Evolutionary conservation across 352 stramenopile species (phyloP).

Genomic region (Phytopythium mirpurense): DNA sequence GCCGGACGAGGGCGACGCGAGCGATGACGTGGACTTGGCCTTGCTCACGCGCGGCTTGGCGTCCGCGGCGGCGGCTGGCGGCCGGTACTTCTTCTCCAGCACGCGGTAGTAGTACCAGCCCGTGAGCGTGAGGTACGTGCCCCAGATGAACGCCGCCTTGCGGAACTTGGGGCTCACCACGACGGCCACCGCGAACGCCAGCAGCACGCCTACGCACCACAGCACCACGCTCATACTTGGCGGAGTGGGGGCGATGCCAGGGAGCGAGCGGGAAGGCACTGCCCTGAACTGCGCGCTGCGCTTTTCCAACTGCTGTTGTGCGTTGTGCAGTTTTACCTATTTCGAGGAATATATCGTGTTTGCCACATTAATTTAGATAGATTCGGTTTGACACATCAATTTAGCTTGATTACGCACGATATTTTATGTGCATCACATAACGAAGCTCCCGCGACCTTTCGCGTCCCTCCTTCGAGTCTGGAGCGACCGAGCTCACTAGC

Average conservation of each 20-base stretch:
- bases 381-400: too few relatives aligned
- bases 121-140: slow-evolving; percentile 75
- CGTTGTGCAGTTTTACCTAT: too few relatives aligned
- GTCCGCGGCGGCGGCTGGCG: slow-evolving; percentile 8
- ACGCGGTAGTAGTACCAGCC: slow-evolving; percentile 82
- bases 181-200: slow-evolving; percentile 35
- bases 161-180: slow-evolving; percentile 39
- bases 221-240: slow-evolving; percentile 26
- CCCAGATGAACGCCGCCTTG: slow-evolving; percentile 63
- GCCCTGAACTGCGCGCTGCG: too few relatives aligned
- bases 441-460: too few relatives aligned
- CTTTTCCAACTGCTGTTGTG: too few relatives aligned
- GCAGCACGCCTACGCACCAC: slow-evolving; percentile 33
- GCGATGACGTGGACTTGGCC: slow-evolving; percentile 1
- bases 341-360: too few relatives aligned
- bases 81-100: slow-evolving; percentile 55
- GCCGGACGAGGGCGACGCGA: slow-evolving; percentile 6
- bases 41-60: slow-evolving; percentile 15
- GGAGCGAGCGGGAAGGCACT: neutral
- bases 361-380: too few relatives aligned
- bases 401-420: too few relatives aligned
- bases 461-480: too few relatives aligned
- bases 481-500: neutral
- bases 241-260: neutral
- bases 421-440: too few relatives aligned